A percentile compares a stretch with the other conserved stretches of the same genome.
Conservation (phyloP, 2,329 filamentous ascomycete genomes). For the Phialemonium atrogriseum region DNA sequence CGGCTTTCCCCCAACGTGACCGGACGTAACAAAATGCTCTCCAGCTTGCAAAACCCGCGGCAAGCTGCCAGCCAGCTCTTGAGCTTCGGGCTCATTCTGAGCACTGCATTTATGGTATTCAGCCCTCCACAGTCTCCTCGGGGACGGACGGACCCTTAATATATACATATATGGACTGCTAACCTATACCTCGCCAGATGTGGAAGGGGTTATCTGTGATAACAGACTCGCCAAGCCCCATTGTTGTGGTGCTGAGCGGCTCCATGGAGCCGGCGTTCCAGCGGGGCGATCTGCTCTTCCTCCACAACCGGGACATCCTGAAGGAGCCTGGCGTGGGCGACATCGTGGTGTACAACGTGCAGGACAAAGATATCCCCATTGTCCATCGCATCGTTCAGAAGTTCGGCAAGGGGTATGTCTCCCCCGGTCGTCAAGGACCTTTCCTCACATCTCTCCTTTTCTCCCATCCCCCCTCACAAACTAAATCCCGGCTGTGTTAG, state of each 20-base stretch:
- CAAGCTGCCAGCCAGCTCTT: conserved; percentile 75
- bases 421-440: not conserved
- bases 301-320: conserved; percentile 65
- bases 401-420: conserved; percentile 48
- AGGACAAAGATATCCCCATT: conserved; percentile 93
- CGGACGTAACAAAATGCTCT: no score
- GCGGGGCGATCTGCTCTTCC: conserved; percentile 64
- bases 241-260: conserved; percentile 78
- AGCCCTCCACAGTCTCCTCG: not conserved
- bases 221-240: conserved; percentile 67
- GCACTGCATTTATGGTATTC: conserved; percentile 80
- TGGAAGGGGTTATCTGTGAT: conserved; percentile 82
- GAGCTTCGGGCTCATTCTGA: conserved; percentile 85
- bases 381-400: conserved; percentile 85
- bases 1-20: no score
- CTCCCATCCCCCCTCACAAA: no score
- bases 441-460: no score
- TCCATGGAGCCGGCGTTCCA: conserved; percentile 80
- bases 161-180: conserved; percentile 6
- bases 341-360: conserved; percentile 66
- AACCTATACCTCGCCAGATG: conserved; percentile 40
- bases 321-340: conserved; percentile 39
- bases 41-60: conserved; percentile 64
- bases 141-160: not conserved
- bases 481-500: conserved; percentile 27